Percentiles rank a stretch among this genome's conserved stretches.
Conservation (phyloP, 345 rosid genomes). For the Salix udensis region DNA sequence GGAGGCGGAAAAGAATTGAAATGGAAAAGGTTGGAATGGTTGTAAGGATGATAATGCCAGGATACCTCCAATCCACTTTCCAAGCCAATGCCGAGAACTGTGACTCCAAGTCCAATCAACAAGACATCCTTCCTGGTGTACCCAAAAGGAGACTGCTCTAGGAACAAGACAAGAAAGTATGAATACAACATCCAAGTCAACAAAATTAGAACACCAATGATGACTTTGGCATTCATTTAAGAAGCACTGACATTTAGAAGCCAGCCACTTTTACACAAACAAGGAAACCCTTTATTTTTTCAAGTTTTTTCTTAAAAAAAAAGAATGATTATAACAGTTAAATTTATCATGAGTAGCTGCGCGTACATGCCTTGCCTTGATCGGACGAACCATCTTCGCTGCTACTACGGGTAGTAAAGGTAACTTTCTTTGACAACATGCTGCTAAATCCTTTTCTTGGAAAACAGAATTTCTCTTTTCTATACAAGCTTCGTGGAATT, state of each 20-base stretch:
- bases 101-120: constrained; percentile 83
- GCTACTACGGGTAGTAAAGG: constrained; percentile 25
- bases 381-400: constrained; percentile 31
- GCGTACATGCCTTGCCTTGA: constrained; percentile 45
- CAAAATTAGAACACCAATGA: background rate
- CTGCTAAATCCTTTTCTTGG: constrained; percentile 16
- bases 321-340: no score
- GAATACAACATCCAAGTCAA: constrained; percentile 1
- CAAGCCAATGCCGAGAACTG: constrained; percentile 64
- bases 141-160: constrained; percentile 68
- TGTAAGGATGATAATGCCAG: background rate
- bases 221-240: background rate
- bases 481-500: constrained; percentile 13
- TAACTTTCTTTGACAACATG: constrained; percentile 25
- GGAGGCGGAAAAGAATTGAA: background rate
- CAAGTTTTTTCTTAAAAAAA: no score
- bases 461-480: constrained; percentile 13
- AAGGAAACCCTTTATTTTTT: background rate
- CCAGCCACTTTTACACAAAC: background rate
- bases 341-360: background rate
- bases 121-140: constrained; percentile 87
- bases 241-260: background rate
- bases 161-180: constrained; percentile 9
- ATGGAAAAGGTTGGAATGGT: background rate
- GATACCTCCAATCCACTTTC: constrained; percentile 92